A percentile compares a stretch with the other conserved stretches of the same genome.
Evolutionary conservation across 2,329 filamentous ascomycete species (phyloP).

Genomic region (Ceratocystis papillata): DNA sequence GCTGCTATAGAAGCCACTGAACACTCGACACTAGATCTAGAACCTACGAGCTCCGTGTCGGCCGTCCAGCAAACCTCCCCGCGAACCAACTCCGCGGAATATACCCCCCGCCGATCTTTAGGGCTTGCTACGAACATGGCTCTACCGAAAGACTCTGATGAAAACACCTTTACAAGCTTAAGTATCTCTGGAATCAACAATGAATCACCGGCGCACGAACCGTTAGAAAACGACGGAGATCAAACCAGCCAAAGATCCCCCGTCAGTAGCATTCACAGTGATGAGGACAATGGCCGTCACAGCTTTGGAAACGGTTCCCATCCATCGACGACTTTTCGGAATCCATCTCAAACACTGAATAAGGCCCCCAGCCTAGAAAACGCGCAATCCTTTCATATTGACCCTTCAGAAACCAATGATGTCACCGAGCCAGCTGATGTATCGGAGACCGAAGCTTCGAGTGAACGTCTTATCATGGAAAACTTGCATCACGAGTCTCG

Average conservation of each 20-base stretch:
- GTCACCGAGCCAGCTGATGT: not conserved
- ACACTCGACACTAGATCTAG: not conserved
- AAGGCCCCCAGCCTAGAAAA: not conserved
- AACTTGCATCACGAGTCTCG: conserved; percentile 1
- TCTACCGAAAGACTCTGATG: not conserved
- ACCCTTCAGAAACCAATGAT: not conserved
- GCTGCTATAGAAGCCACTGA: not conserved
- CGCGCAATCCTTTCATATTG: not conserved
- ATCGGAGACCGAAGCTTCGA: not conserved
- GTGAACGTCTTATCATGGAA: conserved; percentile 4
- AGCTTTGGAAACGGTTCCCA: not conserved
- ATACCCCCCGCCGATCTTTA: not conserved
- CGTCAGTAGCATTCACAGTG: not conserved
- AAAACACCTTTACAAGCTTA: not conserved
- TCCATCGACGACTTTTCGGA: not conserved
- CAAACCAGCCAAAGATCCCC: not conserved
- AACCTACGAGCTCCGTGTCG: not conserved
- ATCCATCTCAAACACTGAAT: not conserved
- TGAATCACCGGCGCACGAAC: not conserved
- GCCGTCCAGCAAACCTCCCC: not conserved
- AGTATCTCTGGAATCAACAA: not conserved
- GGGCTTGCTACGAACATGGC: not conserved
- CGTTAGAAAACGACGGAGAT: not conserved
- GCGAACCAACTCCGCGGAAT: not conserved
- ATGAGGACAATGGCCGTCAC: not conserved